phyloP scores from a whole-genome alignment of 192 early-diverging fungal genomes.

The Coemansia sp. region DNA sequence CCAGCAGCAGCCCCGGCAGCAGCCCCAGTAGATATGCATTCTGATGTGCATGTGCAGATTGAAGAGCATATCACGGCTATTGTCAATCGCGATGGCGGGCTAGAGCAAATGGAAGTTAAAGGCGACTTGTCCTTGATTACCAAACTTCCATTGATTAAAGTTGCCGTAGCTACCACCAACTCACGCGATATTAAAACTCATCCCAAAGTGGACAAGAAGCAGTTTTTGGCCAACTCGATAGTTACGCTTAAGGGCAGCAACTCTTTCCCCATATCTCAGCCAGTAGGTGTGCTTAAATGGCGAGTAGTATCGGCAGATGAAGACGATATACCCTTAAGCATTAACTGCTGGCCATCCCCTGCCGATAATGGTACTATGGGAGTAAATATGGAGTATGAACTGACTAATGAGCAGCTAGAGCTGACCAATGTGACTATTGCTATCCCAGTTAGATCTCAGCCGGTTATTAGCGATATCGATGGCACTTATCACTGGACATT shows the following conservation, averaged over 20 bases:
- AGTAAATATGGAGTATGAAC: conserved; percentile 97
- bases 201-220: conserved; percentile 92
- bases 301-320: conserved; percentile 81
- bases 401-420: conserved; percentile 70
- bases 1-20: too few species aligned
- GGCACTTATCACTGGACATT: conserved; percentile 77
- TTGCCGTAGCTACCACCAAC: conserved; percentile 60
- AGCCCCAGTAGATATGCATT: too few species aligned
- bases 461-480: conserved; percentile 76
- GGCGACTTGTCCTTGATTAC: conserved; percentile 81
- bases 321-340: conserved; percentile 71
- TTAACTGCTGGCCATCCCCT: conserved; percentile 98
- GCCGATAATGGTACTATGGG: conserved; percentile 81
- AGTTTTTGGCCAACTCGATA: conserved; percentile 67
- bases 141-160: conserved; percentile 51
- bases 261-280: conserved; percentile 82
- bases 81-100: conserved; percentile 86
- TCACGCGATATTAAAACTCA: conserved; percentile 93
- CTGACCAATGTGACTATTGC: conserved; percentile 85
- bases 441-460: conserved; percentile 69
- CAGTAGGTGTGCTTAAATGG: conserved; percentile 88
- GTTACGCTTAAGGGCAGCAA: conserved; percentile 80
- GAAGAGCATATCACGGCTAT: conserved; percentile 84
- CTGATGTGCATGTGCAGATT: conserved; percentile 80
- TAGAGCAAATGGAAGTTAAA: conserved; percentile 91